These are phyloP conservation scores for Aspergillus niger DNA, from an alignment of 2,329 filamentous ascomycete genomes.

Conservation along the genomic window DNA sequence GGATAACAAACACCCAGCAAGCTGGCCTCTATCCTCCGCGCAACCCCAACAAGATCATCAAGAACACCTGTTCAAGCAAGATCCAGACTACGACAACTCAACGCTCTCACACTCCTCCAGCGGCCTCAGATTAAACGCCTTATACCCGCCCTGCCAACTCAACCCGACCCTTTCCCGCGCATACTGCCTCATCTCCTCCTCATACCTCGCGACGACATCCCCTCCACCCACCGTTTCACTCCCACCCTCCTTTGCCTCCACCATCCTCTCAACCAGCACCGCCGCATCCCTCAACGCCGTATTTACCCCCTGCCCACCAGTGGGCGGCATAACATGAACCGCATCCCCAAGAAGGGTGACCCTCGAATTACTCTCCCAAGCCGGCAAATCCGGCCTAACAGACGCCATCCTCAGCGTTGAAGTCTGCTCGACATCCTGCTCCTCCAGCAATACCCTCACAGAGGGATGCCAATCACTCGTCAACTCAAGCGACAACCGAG, in stretches of 20 bases:
- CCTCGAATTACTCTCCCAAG: conserved; percentile 11
- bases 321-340: conserved; percentile 51
- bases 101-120: conserved; percentile 23
- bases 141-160: conserved; percentile 27
- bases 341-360: conserved; percentile 51
- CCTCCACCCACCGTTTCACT: neutral
- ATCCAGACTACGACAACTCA: too few relatives aligned
- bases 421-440: conserved; percentile 2
- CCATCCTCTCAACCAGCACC: neutral
- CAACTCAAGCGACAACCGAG: neutral
- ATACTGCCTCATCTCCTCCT: conserved; percentile 22
- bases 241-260: neutral
- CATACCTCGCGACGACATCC: conserved; percentile 20
- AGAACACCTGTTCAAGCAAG: too few relatives aligned
- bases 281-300: conserved; percentile 38
- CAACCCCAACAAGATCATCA: too few relatives aligned
- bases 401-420: conserved; percentile 2
- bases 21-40: too few relatives aligned
- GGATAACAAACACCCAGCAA: too few relatives aligned
- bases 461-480: neutral
- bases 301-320: conserved; percentile 50
- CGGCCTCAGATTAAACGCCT: conserved; percentile 24
- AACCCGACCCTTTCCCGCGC: conserved; percentile 22
- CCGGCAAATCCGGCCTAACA: conserved; percentile 3
- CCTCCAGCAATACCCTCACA: neutral